Conservation (phyloP, 2,329 filamentous ascomycete species). For the Colletotrichum sp. region DNA sequence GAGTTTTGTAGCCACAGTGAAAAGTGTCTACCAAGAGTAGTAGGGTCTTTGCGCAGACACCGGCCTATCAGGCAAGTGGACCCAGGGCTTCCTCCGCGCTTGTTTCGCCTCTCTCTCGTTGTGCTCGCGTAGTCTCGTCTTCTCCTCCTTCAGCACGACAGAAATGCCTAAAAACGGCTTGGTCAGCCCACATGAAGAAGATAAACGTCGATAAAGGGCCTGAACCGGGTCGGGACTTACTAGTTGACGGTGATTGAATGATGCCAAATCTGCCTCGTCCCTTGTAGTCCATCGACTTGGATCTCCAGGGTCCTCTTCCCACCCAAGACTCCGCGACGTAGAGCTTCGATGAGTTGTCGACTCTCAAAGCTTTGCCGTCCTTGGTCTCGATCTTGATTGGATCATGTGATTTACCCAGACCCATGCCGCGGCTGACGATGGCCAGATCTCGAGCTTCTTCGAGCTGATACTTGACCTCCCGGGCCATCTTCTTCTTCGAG, state of each 20-base stretch:
- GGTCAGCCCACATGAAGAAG: background rate
- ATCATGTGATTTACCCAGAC: constrained; percentile 56
- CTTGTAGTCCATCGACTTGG: constrained; percentile 68
- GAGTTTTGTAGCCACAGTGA: background rate
- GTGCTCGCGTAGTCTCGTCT: constrained; percentile 81
- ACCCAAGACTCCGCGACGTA: constrained; percentile 97
- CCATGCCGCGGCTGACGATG: constrained; percentile 84
- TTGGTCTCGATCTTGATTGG: constrained; percentile 69
- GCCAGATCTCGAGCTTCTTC: constrained; percentile 84
- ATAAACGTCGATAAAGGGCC: background rate
- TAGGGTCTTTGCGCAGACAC: constrained; percentile 87
- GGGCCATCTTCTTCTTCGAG: constrained; percentile 90
- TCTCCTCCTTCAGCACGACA: constrained; percentile 90
- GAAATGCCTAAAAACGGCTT: constrained; percentile 63
- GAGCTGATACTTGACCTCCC: constrained; percentile 80
- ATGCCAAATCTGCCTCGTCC: constrained; percentile 75
- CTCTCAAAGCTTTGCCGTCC: constrained; percentile 73
- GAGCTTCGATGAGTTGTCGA: constrained; percentile 79
- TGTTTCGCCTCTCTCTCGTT: constrained; percentile 80
- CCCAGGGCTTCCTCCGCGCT: constrained; percentile 80
- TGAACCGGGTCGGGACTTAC: constrained; percentile 54
- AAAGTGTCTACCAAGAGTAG: constrained; percentile 77
- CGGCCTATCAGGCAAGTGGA: constrained; percentile 84
- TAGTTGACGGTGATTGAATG: constrained; percentile 75
- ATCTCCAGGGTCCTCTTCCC: constrained; percentile 71